Conservation (phyloP, 208 protist genomes). For the Crithidia acanthocephali region DNA sequence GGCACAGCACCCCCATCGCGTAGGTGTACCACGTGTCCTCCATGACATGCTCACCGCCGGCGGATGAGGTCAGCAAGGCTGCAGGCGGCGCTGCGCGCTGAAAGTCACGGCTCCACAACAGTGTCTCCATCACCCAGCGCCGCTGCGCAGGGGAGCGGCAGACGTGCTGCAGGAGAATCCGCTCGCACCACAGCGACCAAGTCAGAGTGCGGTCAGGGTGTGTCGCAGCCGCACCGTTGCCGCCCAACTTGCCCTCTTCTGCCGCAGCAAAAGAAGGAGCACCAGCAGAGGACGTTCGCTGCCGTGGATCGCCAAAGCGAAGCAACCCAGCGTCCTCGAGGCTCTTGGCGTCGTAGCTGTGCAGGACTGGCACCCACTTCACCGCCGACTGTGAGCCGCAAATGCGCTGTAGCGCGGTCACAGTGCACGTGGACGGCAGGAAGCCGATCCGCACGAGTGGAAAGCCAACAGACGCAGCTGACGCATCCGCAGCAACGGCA, state of each 20-base stretch:
- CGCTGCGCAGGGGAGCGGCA: slow-evolving; percentile 35
- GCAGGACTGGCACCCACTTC: slow-evolving; percentile 43
- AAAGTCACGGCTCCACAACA: slow-evolving; percentile 34
- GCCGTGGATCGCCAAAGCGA: not conserved
- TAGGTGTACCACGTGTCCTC: slow-evolving; percentile 33
- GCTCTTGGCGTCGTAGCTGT: slow-evolving; percentile 40
- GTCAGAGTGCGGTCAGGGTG: not conserved
- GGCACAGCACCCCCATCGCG: slow-evolving; percentile 25
- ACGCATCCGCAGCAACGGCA: not conserved
- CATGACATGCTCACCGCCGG: slow-evolving; percentile 5
- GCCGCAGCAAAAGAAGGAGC: not conserved
- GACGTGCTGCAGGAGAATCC: slow-evolving; percentile 18
- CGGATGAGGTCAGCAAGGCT: not conserved
- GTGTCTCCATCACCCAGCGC: slow-evolving; percentile 15
- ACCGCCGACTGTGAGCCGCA: slow-evolving; percentile 37
- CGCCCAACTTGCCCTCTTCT: not conserved
- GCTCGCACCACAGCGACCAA: slow-evolving; percentile 28
- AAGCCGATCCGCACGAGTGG: slow-evolving; percentile 41
- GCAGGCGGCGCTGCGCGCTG: slow-evolving; percentile 3
- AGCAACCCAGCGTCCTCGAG: slow-evolving; percentile 39
- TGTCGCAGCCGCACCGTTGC: not conserved
- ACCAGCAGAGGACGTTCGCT: not conserved
- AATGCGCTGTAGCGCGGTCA: slow-evolving; percentile 30
- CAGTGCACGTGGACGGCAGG: slow-evolving; percentile 38
- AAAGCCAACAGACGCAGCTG: slow-evolving; percentile 41